phyloP scores from a whole-genome alignment of 164 flowering plant genomes.

The Umbilicus rupestris region DNA sequence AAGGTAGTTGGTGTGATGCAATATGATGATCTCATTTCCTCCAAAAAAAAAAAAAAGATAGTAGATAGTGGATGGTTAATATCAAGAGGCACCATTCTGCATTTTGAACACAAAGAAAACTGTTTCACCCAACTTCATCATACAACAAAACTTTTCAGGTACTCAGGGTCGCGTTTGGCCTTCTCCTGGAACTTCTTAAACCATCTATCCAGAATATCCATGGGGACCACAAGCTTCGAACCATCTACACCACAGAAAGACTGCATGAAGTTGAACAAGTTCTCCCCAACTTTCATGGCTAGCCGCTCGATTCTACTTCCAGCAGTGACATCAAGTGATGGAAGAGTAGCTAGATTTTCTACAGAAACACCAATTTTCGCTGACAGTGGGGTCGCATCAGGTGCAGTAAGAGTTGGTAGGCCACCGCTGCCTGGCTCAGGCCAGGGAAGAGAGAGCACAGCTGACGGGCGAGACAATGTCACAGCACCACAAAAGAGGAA shows the following conservation, averaged over 20 bases:
- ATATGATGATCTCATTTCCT: neutral
- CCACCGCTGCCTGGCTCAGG: conserved; percentile 56
- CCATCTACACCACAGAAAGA: conserved; percentile 91
- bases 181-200: conserved; percentile 93
- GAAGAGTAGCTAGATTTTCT: conserved; percentile 60
- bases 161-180: conserved; percentile 89
- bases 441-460: conserved; percentile 78
- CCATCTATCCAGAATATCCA: conserved; percentile 95
- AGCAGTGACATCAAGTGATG: conserved; percentile 64
- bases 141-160: conserved; percentile 67
- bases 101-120: neutral
- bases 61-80: neutral
- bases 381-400: conserved; percentile 48
- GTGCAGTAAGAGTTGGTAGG: conserved; percentile 39
- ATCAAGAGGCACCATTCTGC: neutral
- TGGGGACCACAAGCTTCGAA: conserved; percentile 68
- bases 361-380: conserved; percentile 95
- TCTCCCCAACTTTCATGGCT: conserved; percentile 94
- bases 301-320: conserved; percentile 57
- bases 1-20: neutral
- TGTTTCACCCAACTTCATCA: conserved; percentile 12
- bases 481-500: conserved; percentile 85
- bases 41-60: neutral
- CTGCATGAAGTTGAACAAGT: conserved; percentile 95
- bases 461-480: conserved; percentile 82